Evolutionary conservation across 805 yeast genomes (phyloP), one percentile per base, ranked within the genome.

Genomic region (Wickerhamomyces tratensis): DNA sequence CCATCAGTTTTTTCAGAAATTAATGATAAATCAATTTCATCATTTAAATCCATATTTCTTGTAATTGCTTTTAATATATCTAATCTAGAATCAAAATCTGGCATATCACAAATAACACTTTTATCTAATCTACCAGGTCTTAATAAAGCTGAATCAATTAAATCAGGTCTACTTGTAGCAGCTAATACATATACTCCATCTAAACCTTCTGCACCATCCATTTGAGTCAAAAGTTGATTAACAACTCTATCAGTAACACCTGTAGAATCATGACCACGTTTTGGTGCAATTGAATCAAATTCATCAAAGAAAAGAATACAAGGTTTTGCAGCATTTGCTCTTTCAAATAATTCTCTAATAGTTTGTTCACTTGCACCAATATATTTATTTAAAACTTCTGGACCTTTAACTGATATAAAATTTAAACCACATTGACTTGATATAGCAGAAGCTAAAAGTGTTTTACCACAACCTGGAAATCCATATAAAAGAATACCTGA

Each of bases 191-290:
- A 91, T 3, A 93, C 98, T 4, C 98, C 97, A 53, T 89, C 97
- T 29, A 89, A 68, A 0, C 98, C 97, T 61, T 93, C 98, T 1
- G 98, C 98, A 65, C 98, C 98, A 62, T 93, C 98, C 96, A 93
- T 89, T 59, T 93, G 97, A 0, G 98, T 93, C 53, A 93, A 73
- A 77, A 93, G 76, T 58, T 93, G 98, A 63, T 93, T 93, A 26
- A 93, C 98, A 36, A 93, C 96, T 52, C 98, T 74, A 59, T 93
- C 98, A 4, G 98, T 93, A 5, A 93, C 98, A 43, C 98, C 98
- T 0, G 98, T 89, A 2, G 95, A 86, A 58, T 91, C 98, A 55
- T 89, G 97, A 3, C 98, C 98, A 71, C 98, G 81, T 59, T 89
- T 89, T 1, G 98, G 98, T 0, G 98, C 97, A 56, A 93, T 87